phyloP scores from a whole-genome alignment of 2,329 filamentous ascomycete species.

The Talaromyces sp. region DNA sequence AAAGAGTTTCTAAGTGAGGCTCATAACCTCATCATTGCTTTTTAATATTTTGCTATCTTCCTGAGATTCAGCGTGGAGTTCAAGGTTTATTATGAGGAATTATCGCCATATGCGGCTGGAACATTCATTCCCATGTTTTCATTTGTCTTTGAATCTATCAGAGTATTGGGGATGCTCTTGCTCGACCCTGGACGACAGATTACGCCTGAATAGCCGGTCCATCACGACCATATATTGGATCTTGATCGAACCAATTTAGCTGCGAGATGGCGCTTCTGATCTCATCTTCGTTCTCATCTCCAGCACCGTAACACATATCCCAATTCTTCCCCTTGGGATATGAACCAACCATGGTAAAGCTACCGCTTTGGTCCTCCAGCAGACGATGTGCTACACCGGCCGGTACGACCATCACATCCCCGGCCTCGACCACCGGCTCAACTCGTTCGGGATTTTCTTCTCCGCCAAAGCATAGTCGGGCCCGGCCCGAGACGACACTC shows the following conservation, averaged over 20 bases:
- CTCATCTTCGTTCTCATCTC: slow-evolving; percentile 58
- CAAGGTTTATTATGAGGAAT: neutral
- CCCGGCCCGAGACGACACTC: slow-evolving; percentile 57
- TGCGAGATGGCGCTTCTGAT: slow-evolving; percentile 51
- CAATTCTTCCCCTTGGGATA: slow-evolving; percentile 60
- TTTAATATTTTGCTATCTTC: slow-evolving; percentile 4
- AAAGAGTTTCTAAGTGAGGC: slow-evolving; percentile 21
- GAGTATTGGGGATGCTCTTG: neutral
- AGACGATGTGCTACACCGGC: slow-evolving; percentile 66
- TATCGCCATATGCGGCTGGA: neutral
- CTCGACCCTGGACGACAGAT: neutral
- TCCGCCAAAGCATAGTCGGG: slow-evolving; percentile 65
- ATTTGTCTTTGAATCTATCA: neutral
- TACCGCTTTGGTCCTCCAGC: slow-evolving; percentile 54
- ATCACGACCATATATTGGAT: slow-evolving; percentile 60
- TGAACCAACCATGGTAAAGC: slow-evolving; percentile 66
- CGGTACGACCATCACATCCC: slow-evolving; percentile 65
- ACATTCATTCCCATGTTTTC: neutral
- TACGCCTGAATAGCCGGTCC: slow-evolving; percentile 52
- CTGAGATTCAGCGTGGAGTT: slow-evolving; percentile 17
- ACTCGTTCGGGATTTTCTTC: slow-evolving; percentile 59
- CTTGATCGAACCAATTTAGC: slow-evolving; percentile 58
- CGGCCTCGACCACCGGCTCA: slow-evolving; percentile 55
- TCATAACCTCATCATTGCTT: neutral
- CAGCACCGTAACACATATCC: slow-evolving; percentile 70